Base-by-base conservation (phyloP, 2,329 filamentous ascomycete genomes). In the Aureobasidium sp. region DNA sequence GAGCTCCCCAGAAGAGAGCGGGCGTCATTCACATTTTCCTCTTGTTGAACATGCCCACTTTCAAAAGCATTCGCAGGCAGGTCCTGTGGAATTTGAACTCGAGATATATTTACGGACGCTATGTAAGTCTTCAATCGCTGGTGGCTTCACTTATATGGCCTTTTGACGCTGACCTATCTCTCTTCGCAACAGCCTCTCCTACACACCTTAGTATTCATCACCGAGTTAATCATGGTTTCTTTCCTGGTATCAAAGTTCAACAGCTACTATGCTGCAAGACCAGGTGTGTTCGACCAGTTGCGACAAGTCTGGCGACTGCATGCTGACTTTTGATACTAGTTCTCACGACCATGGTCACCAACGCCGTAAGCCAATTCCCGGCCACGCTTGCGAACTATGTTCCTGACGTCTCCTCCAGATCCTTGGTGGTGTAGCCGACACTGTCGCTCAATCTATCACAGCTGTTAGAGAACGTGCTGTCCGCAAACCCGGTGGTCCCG, bases 301-400 rank as follows among this genome's bases (percentile, higher is more conserved):
- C 29, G n/a, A 31, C 13, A 16, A 11, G 18, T 45, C n/a, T 36
- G 10, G 55, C 43, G 55, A 36, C 8, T 10, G 4, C 23, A 45
- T 27, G 65, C 65, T 56, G 25, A 56, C 50, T 7, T 8, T 15
- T 7, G 31, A 6, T 8, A 16, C 76, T 40, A 93, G 93, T 99
- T 48, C 88, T 99, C 74, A 99, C 96, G 69, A 99, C 97, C 81
- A 99, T 99, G 95, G 93, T 98, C 76, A 97, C 95, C 78, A 99
- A 99, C 83, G 93, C 96, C 71, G 91, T 92, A 88, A 45, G 53
- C 48, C 40, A 50, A 45, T 50, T 27, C 31, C 47, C 47, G 45
- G 10, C 13, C 53, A 18, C n/a, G 42, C 23, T 20, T 54, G 18
- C 2, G 58, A 18, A 47, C 47, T n/a, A 58, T 59, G 61, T n/a